Conservation (phyloP, 2,329 filamentous ascomycete genomes). For the Trichoderma sp. region DNA sequence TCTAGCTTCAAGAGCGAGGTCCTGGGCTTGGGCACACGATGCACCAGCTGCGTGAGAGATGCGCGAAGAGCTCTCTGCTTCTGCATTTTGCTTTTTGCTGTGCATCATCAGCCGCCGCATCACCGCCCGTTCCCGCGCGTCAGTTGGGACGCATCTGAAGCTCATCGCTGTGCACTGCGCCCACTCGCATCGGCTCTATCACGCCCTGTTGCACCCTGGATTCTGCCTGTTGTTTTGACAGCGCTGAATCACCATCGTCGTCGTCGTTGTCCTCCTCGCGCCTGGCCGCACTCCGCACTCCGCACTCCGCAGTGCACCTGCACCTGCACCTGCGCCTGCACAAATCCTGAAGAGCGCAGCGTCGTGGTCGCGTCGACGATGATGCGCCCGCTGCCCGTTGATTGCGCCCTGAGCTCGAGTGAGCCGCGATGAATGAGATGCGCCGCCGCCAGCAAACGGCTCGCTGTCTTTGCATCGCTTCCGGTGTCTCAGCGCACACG, state of each 20-base stretch:
- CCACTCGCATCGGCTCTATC: slow-evolving; percentile 9
- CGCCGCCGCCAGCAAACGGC: background rate
- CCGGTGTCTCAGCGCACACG: slow-evolving; percentile 5
- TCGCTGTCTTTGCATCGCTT: background rate
- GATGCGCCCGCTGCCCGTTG: slow-evolving; percentile 10
- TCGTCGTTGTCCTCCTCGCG: background rate
- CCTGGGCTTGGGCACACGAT: slow-evolving; percentile 6
- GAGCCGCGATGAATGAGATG: slow-evolving; percentile 22
- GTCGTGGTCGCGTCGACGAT: slow-evolving; percentile 29
- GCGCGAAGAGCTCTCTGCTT: background rate
- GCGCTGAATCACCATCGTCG: slow-evolving; percentile 31
- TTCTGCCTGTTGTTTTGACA: slow-evolving; percentile 11
- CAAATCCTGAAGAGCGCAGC: background rate
- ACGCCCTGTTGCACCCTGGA: background rate
- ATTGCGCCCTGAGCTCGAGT: slow-evolving; percentile 20
- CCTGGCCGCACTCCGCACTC: background rate
- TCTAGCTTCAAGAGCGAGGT: slow-evolving; percentile 20
- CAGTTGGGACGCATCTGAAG: background rate
- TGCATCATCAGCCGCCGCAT: slow-evolving; percentile 7
- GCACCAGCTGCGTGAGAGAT: background rate
- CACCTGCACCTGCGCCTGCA: background rate
- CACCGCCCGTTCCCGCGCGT: slow-evolving; percentile 1
- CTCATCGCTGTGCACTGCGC: background rate
- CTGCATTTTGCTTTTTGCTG: background rate
- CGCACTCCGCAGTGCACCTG: too few species aligned